Base-by-base conservation (phyloP, 2,329 filamentous ascomycete species). In the Microsporum ferrugineum region DNA sequence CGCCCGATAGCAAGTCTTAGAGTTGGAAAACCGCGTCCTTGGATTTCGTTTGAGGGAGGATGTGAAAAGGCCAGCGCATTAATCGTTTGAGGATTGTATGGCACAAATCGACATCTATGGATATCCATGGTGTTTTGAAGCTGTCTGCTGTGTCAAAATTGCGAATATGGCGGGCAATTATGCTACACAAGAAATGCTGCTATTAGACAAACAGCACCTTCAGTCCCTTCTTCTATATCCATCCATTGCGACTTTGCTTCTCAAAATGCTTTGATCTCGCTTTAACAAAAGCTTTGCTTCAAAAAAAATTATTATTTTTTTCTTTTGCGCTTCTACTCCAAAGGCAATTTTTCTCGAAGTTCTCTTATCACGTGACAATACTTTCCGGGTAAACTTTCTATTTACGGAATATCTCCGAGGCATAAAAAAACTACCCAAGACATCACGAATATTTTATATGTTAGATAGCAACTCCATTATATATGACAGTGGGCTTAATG, bases 41-140 rank as follows among this genome's bases (percentile, higher is more conserved):
- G 66, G 65, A 72, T 69, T 66, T 75, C 76, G 72, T 73, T 77
- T 65, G 73, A 77, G 27, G 73, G 80, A 23, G 88, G 80, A 72
- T 96, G 89, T 4, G 94, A 96, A 74, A 99, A 97, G 66, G 92
- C 90, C 71, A 97, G 84, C 65, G 90, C 87, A 76, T 96, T 97
- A 76, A 99, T 96, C 62, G 91, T 87, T 63, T 90, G 90, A 5
- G 90, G 88, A 66, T 91, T 90, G 76, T 89, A 97, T 45, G 89
- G 88, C 68, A 99, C 88, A 77, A 99, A 99, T 71, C 94, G 89
- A 72, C 91, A 95, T 70, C 94, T 89, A 79, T 99, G 94, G 72
- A 99, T 87, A 77, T 97, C 92, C 92, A 97, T 96, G 63, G 51
- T 71, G 58, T 10, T 23, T 31, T 60, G 57, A 34, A 45, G 57